Conservation (phyloP, 805 yeast genomes). For the Ogataea allantospora region DNA sequence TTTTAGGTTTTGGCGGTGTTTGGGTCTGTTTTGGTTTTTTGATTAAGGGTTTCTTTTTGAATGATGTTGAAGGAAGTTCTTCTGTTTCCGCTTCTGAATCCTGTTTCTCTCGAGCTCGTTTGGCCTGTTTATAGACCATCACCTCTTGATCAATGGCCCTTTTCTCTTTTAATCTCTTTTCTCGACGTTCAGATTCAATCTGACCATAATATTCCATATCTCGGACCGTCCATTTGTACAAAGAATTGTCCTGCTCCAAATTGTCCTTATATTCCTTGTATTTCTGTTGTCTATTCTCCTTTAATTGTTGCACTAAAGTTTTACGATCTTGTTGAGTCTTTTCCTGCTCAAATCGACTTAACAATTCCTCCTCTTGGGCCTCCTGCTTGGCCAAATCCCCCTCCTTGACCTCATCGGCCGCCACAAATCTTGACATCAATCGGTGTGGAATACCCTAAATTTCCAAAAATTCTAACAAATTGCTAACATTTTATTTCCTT, state of each 20-base stretch:
- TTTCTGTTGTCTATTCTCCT: slow-evolving; percentile 34
- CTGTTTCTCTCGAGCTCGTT: slow-evolving; percentile 5
- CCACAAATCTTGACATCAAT: slow-evolving; percentile 22
- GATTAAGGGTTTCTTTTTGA: not conserved
- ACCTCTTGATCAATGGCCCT: slow-evolving; percentile 19
- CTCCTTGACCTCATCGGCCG: slow-evolving; percentile 20
- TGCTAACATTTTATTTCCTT: slow-evolving; percentile 2
- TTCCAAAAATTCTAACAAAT: not conserved
- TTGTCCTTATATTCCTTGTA: slow-evolving; percentile 32
- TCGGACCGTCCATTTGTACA: slow-evolving; percentile 39
- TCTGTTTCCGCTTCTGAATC: slow-evolving; percentile 7
- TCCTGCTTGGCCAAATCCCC: slow-evolving; percentile 21
- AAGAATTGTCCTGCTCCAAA: slow-evolving; percentile 39
- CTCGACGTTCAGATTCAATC: slow-evolving; percentile 23
- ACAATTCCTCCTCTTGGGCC: slow-evolving; percentile 14
- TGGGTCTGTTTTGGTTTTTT: not conserved
- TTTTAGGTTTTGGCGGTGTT: not conserved
- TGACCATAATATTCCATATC: slow-evolving; percentile 38
- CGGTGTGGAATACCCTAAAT: slow-evolving; percentile 2
- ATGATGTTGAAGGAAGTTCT: too few species aligned
- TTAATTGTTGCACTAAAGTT: slow-evolving; percentile 42
- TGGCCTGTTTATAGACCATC: slow-evolving; percentile 24
- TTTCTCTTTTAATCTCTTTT: slow-evolving; percentile 17
- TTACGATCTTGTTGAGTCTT: slow-evolving; percentile 33
- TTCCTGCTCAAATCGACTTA: slow-evolving; percentile 20